Base-by-base conservation (phyloP, 1,284 basidiomycete species). In the Sanghuangporus baumii region DNA sequence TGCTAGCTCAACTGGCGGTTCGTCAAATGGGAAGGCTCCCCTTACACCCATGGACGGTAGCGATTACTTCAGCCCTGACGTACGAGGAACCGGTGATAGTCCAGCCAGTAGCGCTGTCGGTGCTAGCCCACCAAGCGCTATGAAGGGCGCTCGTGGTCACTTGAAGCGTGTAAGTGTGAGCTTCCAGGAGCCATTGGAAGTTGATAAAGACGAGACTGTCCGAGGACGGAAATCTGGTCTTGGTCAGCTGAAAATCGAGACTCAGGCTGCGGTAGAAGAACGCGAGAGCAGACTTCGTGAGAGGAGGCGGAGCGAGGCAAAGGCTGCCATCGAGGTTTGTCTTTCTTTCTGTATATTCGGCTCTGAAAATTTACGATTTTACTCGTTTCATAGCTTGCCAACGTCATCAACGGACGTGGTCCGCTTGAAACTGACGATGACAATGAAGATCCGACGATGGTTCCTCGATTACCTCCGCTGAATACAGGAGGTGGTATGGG, bases 281-380 rank as follows among this genome's bases (percentile, higher is more conserved):
- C 65, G 65, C 16, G 71, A 72, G 56, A 65, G 60, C 46, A 65
- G 66, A 52, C 41, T 67, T 70, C 81, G 77, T 65, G 87, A 91
- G 69, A 78, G 90, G 67, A 79, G 90, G 69, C 78, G 64, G 12
- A 59, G 60, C 34, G 64, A 65, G 58, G 88, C 90, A 23, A 87
- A 83, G 72, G 87, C 88, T 69, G 87, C 89, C 54, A 87, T 91
- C 69, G 88, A 92, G 83, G 89, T 92, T 61, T 41, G 81, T 75
- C 26, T 60, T 67, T 60, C 58, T 59, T 65, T 55, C 9, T 61
- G 43, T 63, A 61, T 58, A 38, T 63, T 67, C 51, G 37, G 57
- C 6, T 26, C 47, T 59, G 40, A 52, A 66, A 7, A 66, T 34
- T 61, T 36, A 31, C 48, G 57, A 2, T 23, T 34, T 52, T 46